A percentile compares a stretch with the other conserved stretches of the same genome.
Evolutionary conservation across 2,329 filamentous ascomycete species (phyloP).

Genomic region (Clarireedia paspali): DNA sequence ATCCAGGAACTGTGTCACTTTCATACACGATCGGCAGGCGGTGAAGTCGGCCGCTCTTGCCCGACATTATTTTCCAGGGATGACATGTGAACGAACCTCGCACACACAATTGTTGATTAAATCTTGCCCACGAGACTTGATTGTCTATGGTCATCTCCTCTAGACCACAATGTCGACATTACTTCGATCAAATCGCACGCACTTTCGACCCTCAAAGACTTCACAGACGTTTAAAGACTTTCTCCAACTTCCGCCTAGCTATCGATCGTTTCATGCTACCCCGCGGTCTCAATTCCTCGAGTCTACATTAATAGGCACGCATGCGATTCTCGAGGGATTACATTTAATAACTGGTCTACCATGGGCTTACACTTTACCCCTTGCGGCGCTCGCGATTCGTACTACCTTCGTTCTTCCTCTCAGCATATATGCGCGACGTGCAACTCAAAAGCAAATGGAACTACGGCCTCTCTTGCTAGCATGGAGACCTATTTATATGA

Average conservation of each 20-base stretch:
- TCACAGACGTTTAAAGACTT: slow-evolving; percentile 5
- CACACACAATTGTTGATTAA: background rate
- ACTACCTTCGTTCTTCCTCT: slow-evolving; percentile 39
- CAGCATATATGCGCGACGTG: slow-evolving; percentile 34
- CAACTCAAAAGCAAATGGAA: slow-evolving; percentile 34
- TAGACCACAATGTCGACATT: slow-evolving; percentile 6
- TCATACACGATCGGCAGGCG: slow-evolving; percentile 1
- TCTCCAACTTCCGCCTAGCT: slow-evolving; percentile 20
- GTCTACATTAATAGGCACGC: slow-evolving; percentile 35
- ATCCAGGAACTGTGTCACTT: slow-evolving; percentile 10
- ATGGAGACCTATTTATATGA: slow-evolving; percentile 28
- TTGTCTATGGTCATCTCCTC: background rate
- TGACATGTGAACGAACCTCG: slow-evolving; percentile 2
- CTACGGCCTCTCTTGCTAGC: slow-evolving; percentile 35
- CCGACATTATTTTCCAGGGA: background rate
- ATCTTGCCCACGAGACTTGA: background rate
- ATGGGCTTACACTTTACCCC: slow-evolving; percentile 47
- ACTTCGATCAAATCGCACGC: background rate
- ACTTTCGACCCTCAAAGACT: background rate
- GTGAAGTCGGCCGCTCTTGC: slow-evolving; percentile 3
- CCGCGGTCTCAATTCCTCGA: slow-evolving; percentile 35
- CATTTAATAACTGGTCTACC: slow-evolving; percentile 40
- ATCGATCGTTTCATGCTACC: slow-evolving; percentile 44
- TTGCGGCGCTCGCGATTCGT: slow-evolving; percentile 45
- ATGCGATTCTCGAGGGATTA: slow-evolving; percentile 41